Evolutionary conservation across 2,329 filamentous ascomycete genomes (phyloP), one percentile per base, ranked within the genome.

Genomic region (Neopestalotiopsis clavispora): DNA sequence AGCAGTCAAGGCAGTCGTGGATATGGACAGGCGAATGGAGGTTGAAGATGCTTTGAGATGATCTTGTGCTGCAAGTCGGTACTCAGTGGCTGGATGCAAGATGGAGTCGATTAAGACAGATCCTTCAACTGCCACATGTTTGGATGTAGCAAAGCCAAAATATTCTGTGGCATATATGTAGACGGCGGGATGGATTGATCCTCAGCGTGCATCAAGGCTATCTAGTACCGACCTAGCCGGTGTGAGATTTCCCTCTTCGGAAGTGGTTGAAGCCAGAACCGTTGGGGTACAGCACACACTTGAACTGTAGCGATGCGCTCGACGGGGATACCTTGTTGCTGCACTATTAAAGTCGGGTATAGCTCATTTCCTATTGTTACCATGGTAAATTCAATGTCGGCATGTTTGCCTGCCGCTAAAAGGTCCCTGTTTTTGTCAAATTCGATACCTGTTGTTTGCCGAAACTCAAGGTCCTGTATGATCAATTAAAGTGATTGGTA

Each of bases 291-390:
- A 30, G 23, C 17, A 23, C 45, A 14, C 57, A 28, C 64, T 57
- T 66, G 49, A 28, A 57, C 57, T n/a, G n/a, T 45, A 23, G 38
- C 23, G 12, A 45, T 40, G 49, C 65, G 14, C 60, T 68, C 42
- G 67, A 68, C 60, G 52, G 67, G 28, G 64, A n/a, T 42, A 57
- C 66, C 67, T 45, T 64, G 67, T 68, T 64, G 49, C 65, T 67
- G 67, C 67, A 66, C 42, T 38, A 1, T 10, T 38, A 10, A 6
- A 38, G 34, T 38, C 23, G 23, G 10, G 14, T 20, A n/a, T 17
- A 52, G 45, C 45, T 52, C 45, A 52, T n/a, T 52, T 52, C 45
- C 17, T 52, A n/a, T n/a, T 52, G 45, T 20, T 20, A 49, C n/a
- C n/a, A 52, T 52, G 45, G 34, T 38, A 9, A 52, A 20, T 52